phyloP scores from a whole-genome alignment of 2,329 filamentous ascomycete species.

The Trichophyton verrucosum region DNA sequence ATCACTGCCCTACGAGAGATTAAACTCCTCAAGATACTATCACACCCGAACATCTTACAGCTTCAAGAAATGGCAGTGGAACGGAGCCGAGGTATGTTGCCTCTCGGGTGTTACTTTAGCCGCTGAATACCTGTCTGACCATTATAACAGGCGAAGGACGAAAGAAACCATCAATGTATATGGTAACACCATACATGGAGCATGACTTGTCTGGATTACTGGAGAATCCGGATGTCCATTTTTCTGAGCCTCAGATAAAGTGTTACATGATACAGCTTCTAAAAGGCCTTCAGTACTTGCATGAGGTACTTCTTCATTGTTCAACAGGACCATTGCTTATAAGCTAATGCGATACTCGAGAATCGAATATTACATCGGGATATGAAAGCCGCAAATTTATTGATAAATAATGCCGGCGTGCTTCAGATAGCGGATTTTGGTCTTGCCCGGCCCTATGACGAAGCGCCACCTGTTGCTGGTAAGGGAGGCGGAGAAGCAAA shows the following conservation, averaged over 20 bases:
- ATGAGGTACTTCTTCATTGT: conserved; percentile 44
- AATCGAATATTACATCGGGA: conserved; percentile 85
- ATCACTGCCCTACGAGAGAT: conserved; percentile 96
- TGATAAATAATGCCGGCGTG: conserved; percentile 88
- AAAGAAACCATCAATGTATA: conserved; percentile 77
- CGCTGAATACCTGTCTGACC: conserved; percentile 5
- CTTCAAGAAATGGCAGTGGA: conserved; percentile 97
- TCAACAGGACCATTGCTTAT: conserved; percentile 10
- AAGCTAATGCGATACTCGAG: conserved; percentile 22
- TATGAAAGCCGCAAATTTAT: conserved; percentile 96
- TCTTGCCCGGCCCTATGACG: conserved; percentile 84
- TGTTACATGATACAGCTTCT: conserved; percentile 94
- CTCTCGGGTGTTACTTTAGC: conserved; percentile 8
- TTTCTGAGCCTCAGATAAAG: conserved; percentile 86
- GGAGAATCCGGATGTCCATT: conserved; percentile 81
- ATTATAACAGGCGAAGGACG: conserved; percentile 53
- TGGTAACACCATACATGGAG: conserved; percentile 98
- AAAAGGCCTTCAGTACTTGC: conserved; percentile 78
- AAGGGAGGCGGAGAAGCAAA: conserved; percentile 70
- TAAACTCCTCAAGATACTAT: conserved; percentile 91
- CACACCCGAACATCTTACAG: conserved; percentile 72
- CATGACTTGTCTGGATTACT: conserved; percentile 95
- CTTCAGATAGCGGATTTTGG: conserved; percentile 97
- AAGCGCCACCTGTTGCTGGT: conserved; percentile 62
- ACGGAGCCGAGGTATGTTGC: conserved; percentile 43